phyloP scores from a whole-genome alignment of 306 rosid species.

The Pueraria montana region DNA sequence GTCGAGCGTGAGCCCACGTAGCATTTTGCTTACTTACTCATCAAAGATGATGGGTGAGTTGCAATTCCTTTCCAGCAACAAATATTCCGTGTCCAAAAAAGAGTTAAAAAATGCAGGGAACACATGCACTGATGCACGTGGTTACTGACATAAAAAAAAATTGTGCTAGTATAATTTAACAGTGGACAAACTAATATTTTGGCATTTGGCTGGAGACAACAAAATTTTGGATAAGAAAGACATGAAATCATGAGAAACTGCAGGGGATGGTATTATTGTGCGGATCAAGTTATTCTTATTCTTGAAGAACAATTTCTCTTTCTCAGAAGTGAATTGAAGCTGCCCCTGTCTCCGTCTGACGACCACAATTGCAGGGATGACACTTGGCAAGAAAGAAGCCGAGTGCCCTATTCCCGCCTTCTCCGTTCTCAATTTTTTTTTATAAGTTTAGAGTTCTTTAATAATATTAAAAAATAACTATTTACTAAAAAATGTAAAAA shows the following conservation, averaged over 20 bases:
- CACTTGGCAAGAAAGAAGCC: too few species aligned
- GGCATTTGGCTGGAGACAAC: not conserved
- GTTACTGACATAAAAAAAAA: not conserved
- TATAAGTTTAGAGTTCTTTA: too few species aligned
- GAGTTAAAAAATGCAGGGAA: not conserved
- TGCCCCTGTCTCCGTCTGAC: not conserved
- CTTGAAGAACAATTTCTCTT: not conserved
- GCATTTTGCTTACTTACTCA: not conserved
- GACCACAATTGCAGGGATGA: too few species aligned
- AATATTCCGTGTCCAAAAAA: not conserved
- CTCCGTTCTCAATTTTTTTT: too few species aligned
- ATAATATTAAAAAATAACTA: too few species aligned
- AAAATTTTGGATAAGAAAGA: not conserved
- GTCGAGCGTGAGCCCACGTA: not conserved
- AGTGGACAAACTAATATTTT: not conserved
- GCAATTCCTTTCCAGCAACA: not conserved
- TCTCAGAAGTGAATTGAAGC: not conserved
- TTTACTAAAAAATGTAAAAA: too few species aligned
- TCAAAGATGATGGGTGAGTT: slow-evolving; percentile 1
- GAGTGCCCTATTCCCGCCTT: too few species aligned
- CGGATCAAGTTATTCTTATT: not conserved
- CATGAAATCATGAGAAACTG: not conserved
- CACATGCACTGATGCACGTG: not conserved
- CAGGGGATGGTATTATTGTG: not conserved
- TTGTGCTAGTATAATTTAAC: not conserved